These are phyloP conservation scores for Encephalitozoon romaleae DNA, from an alignment of 371 early-diverging fungal genomes.

Conservation along the genomic window DNA sequence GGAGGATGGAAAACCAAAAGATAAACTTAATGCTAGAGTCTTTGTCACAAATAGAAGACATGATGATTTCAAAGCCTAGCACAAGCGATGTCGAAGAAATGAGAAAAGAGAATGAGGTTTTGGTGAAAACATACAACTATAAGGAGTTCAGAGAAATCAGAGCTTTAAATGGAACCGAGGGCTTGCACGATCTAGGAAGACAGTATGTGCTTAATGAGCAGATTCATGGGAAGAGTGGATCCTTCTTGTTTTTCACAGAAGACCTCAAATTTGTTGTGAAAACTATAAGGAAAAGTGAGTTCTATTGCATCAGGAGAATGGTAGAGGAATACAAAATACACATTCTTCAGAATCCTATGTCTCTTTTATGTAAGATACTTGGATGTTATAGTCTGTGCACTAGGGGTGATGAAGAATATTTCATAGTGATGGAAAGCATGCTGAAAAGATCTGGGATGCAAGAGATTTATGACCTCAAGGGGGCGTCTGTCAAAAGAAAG, in stretches of 20 bases:
- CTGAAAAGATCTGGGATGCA: not conserved
- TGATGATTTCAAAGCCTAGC: not conserved
- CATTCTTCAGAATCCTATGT: constrained; percentile 11
- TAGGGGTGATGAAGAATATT: not conserved
- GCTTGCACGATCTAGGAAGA: not conserved
- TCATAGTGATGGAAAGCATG: constrained; percentile 54
- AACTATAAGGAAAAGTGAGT: constrained; percentile 37
- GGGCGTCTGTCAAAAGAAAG: constrained; percentile 29
- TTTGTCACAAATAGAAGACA: not conserved
- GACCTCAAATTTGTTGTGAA: constrained; percentile 47
- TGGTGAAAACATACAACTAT: not conserved
- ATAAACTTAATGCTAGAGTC: not conserved
- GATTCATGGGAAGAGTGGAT: constrained; percentile 34
- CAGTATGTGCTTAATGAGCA: constrained; percentile 3
- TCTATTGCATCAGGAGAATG: constrained; percentile 8
- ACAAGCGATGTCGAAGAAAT: not conserved
- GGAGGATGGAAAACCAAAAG: not conserved
- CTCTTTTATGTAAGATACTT: constrained; percentile 22
- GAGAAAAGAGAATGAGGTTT: not conserved
- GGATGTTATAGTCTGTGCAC: constrained; percentile 7
- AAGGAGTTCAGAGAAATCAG: not conserved
- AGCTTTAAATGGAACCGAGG: not conserved
- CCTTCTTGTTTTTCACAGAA: constrained; percentile 35
- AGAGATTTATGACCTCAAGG: constrained; percentile 51
- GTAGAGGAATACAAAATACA: constrained; percentile 14